Base-by-base conservation (phyloP, 345 rosid genomes). In the Brassica nigra region DNA sequence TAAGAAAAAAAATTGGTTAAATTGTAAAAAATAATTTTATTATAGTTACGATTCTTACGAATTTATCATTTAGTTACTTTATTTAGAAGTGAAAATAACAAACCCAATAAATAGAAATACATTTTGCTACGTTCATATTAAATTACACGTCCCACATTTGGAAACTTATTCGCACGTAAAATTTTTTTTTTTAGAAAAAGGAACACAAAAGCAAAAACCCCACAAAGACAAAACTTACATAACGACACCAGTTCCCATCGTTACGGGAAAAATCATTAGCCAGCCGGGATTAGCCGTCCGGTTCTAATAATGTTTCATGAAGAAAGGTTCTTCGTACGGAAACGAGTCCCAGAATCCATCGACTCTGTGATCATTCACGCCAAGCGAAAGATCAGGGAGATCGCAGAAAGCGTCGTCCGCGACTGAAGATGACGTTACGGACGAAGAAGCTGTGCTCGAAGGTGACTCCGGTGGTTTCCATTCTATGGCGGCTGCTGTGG, bases 331-430 rank as follows among this genome's bases (percentile, higher is more conserved):
- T 8, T 75, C 87, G 28, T 79, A 83, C 11, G 86, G 39, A 6
- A 83, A 76, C 3, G 88, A 77, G 61, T 63, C 80, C 85, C 89
- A 84, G 28, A 90, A 72, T 34, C 86, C 91, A 42, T 81, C 86
- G 10, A 83, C 61, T 3, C 82, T 83, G 28, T 78, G 80, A 49
- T 79, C 67, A 58, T 65, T 78, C 34, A 52, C 83, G 62, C 84
- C 90, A 0, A 75, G 28, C 78, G 83, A 70, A 2, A 93, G 88
- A 72, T 93, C 95, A 28, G 98, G 97, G 59, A 93, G 86, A 76
- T 87, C 90, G 8, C 84, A 80, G 29, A 90, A 93, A 14, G 92
- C 82, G 70, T 91, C 97, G 66, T 90, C 96, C 6, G 64, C 69
- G 49, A 63, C 6, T 0, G 82, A 70, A 1, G 87, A 87, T 30